A percentile compares a stretch with the other conserved stretches of the same genome.
Conservation (phyloP, 169 alveolate genomes). For the Plasmodium inui region DNA sequence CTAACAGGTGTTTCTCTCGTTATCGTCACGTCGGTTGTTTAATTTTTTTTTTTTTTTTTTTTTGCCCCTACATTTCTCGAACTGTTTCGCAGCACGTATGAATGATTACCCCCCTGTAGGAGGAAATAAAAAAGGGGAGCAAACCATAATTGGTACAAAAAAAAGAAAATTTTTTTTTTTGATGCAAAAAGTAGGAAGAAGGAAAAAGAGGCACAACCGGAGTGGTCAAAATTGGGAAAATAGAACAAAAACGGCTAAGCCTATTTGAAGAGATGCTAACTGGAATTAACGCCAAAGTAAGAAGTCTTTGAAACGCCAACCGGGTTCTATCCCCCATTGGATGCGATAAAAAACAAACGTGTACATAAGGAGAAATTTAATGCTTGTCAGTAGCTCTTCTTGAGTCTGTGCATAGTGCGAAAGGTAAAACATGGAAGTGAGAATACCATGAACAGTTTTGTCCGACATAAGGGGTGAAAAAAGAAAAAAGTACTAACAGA, state of each 20-base stretch:
- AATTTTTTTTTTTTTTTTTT: no score
- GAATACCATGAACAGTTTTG: neutral
- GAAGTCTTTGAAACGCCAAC: no score
- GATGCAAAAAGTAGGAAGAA: neutral
- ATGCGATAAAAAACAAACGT: neutral
- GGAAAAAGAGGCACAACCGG: neutral
- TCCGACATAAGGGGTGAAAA: neutral
- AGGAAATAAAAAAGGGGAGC: neutral
- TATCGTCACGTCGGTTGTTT: neutral
- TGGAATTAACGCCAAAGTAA: no score
- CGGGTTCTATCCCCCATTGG: neutral
- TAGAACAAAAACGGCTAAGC: neutral
- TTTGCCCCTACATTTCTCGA: neutral
- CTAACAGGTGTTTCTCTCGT: neutral
- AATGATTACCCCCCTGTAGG: neutral
- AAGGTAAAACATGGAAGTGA: neutral
- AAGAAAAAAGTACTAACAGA: neutral
- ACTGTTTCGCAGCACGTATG: neutral
- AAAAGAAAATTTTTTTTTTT: neutral
- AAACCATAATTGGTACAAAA: neutral
- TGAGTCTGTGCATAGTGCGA: neutral
- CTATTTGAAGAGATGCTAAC: neutral
- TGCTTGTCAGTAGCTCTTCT: neutral
- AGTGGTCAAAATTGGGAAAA: neutral
- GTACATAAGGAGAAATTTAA: neutral